Percentiles rank a stretch among this genome's conserved stretches.
Conservation (phyloP, 2,329 filamentous ascomycete species). For the Monosporascus ibericus region DNA sequence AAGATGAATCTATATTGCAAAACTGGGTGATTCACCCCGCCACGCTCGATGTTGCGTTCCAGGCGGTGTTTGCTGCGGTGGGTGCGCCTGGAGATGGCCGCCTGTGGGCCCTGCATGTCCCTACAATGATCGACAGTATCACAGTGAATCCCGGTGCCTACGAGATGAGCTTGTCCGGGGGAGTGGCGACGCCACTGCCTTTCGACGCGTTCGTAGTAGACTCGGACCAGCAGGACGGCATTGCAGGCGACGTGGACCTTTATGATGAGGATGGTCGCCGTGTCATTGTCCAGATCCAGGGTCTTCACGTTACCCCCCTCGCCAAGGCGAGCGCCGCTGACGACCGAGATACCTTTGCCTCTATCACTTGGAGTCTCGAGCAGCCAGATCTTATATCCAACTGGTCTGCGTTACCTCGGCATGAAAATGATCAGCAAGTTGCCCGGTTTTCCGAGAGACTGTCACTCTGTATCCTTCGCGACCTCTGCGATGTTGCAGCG, state of each 20-base stretch:
- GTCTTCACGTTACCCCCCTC: slow-evolving; percentile 7
- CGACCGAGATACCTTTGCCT: slow-evolving; percentile 12
- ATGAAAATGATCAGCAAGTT: slow-evolving; percentile 7
- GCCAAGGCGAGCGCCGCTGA: slow-evolving; percentile 4
- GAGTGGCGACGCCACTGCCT: neutral
- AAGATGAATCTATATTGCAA: neutral
- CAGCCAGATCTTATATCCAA: slow-evolving; percentile 3
- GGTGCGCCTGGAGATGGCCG: slow-evolving; percentile 9
- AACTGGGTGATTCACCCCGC: slow-evolving; percentile 5
- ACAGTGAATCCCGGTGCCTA: neutral
- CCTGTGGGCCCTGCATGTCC: slow-evolving; percentile 12
- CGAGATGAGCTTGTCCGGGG: neutral
- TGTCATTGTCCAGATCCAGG: slow-evolving; percentile 7
- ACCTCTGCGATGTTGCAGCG: slow-evolving; percentile 4
- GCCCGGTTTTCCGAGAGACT: slow-evolving; percentile 13
- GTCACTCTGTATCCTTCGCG: slow-evolving; percentile 16
- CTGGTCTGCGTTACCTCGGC: neutral
- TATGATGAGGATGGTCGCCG: neutral
- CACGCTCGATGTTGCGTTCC: slow-evolving; percentile 11
- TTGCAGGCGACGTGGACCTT: slow-evolving; percentile 18
- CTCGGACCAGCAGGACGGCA: slow-evolving; percentile 8
- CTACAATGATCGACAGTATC: slow-evolving; percentile 9
- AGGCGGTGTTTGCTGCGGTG: slow-evolving; percentile 9
- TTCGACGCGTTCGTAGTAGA: slow-evolving; percentile 4
- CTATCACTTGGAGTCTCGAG: slow-evolving; percentile 8